Percentiles rank a stretch among this genome's conserved stretches.
phyloP scores from a whole-genome alignment of 139 green algal genomes.

The Auxenochlorella pyrenoidosa region DNA sequence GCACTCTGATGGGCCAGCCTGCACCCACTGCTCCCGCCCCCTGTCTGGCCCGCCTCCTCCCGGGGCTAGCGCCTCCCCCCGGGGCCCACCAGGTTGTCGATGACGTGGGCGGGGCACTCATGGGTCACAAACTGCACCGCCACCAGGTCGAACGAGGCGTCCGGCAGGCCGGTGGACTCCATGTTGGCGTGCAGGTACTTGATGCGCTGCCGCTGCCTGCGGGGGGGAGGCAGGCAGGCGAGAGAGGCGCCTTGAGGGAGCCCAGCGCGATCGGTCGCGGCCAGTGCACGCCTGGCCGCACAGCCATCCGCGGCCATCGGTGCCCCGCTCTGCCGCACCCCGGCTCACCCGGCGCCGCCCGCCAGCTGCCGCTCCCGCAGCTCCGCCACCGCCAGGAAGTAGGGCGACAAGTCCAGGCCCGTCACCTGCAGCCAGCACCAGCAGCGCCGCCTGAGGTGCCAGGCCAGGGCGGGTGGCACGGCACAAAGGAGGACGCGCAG shows the following conservation, averaged over 20 bases:
- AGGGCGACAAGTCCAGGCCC: constrained; percentile 84
- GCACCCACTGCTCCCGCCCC: too few relatives aligned
- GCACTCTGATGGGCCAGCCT: too few relatives aligned
- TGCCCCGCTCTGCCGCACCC: neutral
- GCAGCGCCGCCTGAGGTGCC: neutral
- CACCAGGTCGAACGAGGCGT: constrained; percentile 79
- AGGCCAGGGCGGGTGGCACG: too few relatives aligned
- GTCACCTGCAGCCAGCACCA: constrained; percentile 33
- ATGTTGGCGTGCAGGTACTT: constrained; percentile 76
- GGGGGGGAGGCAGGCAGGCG: neutral
- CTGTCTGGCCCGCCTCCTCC: too few relatives aligned
- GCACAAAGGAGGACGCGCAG: neutral
- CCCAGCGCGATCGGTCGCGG: too few relatives aligned
- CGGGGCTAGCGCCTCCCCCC: too few relatives aligned
- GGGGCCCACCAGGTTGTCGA: constrained; percentile 38
- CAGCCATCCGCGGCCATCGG: too few relatives aligned
- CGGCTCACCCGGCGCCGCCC: constrained; percentile 15
- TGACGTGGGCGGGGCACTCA: constrained; percentile 75
- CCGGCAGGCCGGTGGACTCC: constrained; percentile 66
- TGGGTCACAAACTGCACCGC: constrained; percentile 85
- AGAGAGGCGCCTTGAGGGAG: neutral
- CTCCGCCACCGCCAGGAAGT: constrained; percentile 92
- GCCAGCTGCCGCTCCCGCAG: constrained; percentile 57
- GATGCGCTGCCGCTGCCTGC: constrained; percentile 52
- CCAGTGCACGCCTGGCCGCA: too few relatives aligned